Conservation (phyloP, 192 early-diverging fungal species). For the Chytriomyces confervae region DNA sequence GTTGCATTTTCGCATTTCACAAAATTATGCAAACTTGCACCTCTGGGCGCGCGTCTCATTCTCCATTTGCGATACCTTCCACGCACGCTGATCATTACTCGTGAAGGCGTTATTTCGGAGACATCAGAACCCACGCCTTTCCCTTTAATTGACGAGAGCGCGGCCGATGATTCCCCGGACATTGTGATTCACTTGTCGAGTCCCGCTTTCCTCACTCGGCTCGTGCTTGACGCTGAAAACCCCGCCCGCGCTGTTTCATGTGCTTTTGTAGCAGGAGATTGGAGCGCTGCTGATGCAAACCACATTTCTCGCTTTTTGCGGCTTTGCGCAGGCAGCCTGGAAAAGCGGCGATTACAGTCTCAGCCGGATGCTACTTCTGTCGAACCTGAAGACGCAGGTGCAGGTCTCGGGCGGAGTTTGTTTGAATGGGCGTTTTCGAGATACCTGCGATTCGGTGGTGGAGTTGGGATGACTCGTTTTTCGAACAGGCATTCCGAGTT, state of each 20-base stretch:
- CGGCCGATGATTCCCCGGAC: neutral
- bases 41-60: neutral
- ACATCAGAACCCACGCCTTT: neutral
- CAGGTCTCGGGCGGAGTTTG: neutral
- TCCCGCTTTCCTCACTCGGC: constrained; percentile 28
- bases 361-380: neutral
- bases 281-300: constrained; percentile 1
- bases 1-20: constrained; percentile 1
- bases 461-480: neutral
- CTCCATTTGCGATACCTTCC: neutral
- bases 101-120: neutral
- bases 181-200: constrained; percentile 8
- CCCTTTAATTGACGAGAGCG: neutral
- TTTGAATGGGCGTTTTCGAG: neutral
- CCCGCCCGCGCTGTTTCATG: constrained; percentile 22
- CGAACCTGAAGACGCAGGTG: neutral
- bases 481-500: neutral
- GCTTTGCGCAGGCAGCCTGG: neutral
- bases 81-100: neutral
- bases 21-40: constrained; percentile 3
- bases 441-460: neutral
- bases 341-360: neutral
- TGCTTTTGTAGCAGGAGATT: constrained; percentile 39
- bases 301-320: constrained; percentile 10
- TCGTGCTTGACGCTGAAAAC: constrained; percentile 27